Base-by-base conservation (phyloP, 2,329 filamentous ascomycete species). In the Fusarium xyrophilum region DNA sequence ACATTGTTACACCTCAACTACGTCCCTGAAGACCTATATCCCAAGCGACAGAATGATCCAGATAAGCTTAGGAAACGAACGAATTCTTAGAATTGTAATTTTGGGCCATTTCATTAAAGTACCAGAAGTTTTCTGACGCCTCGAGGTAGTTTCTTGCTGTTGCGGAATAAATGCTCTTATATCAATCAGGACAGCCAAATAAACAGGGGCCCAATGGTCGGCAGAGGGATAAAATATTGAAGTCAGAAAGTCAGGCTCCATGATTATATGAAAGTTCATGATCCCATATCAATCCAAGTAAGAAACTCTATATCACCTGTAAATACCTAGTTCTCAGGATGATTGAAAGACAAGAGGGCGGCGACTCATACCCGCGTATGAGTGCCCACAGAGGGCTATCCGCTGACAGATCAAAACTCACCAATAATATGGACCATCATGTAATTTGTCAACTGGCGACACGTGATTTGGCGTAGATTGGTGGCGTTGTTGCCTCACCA, bases 391-490 rank as follows among this genome's bases (percentile, higher is more conserved):
- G n/a, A n/a, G n/a, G 19, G 25, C 14, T 17, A 21, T 21, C 25
- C 19, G 42, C 42, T 44, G 42, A 28, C 27, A 21, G n/a, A 46
- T 21, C 6, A 6, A 21, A 46, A 21, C 30, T 12, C 14, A 21
- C 28, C 17, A 25, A 25, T 43, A 42, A 30, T 27, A 23, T 54
- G 35, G 15, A 10, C 5, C 27, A 27, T 28, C 17, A 32, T 14
- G 10, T 40, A 51, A 13, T 32, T 36, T 12, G 21, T 19, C 27
- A 21, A 21, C 44, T 10, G 8, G 1, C 2, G 2, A 46, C 79
- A 81, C 76, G 77, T 81, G 79, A 76, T 38, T 73, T 80, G 79
- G 79, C 79, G 79, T 80, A 59, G 48, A 10, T 43, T 55, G 59
- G 69, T 66, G 70, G 68, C 67, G 60, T 58, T 70, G 62, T 51